Evolutionary conservation across 495 filamentous ascomycete species (phyloP).

Genomic region (Hyaloscypha variabilis): DNA sequence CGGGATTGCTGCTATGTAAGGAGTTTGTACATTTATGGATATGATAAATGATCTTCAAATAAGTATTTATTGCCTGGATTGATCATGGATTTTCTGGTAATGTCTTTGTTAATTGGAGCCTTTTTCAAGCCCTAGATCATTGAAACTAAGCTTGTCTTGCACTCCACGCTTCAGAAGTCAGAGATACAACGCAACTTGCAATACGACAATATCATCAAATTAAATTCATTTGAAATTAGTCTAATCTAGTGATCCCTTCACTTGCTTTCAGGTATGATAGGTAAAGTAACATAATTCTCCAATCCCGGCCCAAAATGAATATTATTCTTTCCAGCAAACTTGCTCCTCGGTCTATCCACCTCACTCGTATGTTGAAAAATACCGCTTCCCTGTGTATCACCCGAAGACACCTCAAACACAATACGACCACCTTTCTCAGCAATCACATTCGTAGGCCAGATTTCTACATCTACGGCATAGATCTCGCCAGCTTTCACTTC

Average conservation of each 20-base stretch:
- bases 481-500: constrained; percentile 57
- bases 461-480: constrained; percentile 65
- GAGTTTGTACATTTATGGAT: neutral
- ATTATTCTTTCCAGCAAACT: constrained; percentile 54
- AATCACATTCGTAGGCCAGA: constrained; percentile 72
- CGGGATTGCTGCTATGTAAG: neutral
- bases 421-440: constrained; percentile 54
- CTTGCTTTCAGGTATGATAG: constrained; percentile 48
- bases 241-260: neutral
- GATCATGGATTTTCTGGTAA: no score
- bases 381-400: constrained; percentile 60
- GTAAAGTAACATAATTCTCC: constrained; percentile 58
- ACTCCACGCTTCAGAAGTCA: no score
- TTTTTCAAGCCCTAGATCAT: no score
- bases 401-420: constrained; percentile 58
- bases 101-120: no score
- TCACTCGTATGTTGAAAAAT: constrained; percentile 29
- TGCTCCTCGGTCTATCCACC: constrained; percentile 45
- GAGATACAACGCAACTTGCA: no score
- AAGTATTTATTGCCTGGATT: neutral
- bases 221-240: neutral
- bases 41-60: neutral
- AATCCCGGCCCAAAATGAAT: constrained; percentile 54
- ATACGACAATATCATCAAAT: no score
- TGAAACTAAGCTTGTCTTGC: no score